Evolutionary conservation across 208 protist genomes (phyloP).

Genomic region (Borovskyia barvae): DNA sequence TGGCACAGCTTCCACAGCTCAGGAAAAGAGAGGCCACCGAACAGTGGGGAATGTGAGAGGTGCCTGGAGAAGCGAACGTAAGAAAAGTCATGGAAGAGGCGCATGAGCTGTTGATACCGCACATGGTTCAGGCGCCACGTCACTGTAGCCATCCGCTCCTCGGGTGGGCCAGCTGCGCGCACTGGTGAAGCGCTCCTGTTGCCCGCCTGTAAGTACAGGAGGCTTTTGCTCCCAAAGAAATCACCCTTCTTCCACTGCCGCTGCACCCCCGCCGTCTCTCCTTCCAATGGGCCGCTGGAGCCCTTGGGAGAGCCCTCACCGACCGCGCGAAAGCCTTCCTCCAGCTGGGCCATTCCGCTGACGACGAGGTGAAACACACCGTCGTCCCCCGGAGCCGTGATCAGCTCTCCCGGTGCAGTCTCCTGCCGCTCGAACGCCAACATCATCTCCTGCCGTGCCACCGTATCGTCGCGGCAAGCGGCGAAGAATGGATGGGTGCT

Average conservation of each 20-base stretch:
- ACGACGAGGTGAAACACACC: slow-evolving; percentile 18
- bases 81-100: slow-evolving; percentile 1
- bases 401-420: neutral
- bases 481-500: slow-evolving; percentile 6
- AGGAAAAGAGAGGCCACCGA: neutral
- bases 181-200: neutral
- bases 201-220: neutral
- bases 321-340: no score
- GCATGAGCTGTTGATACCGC: slow-evolving; percentile 10
- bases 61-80: neutral
- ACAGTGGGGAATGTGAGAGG: slow-evolving; percentile 9
- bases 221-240: slow-evolving; percentile 4
- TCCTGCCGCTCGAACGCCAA: slow-evolving; percentile 7
- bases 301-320: no score
- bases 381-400: neutral
- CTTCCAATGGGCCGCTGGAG: no score
- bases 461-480: neutral
- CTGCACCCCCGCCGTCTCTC: no score
- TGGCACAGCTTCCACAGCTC: slow-evolving; percentile 1
- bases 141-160: neutral
- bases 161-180: neutral
- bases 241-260: slow-evolving; percentile 7
- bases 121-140: slow-evolving; percentile 13
- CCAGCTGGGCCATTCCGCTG: neutral
- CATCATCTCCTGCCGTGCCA: slow-evolving; percentile 5